Percentiles rank a stretch among this genome's conserved stretches.
Conservation (phyloP, 441 rosid species). For the Brassica balearica region DNA sequence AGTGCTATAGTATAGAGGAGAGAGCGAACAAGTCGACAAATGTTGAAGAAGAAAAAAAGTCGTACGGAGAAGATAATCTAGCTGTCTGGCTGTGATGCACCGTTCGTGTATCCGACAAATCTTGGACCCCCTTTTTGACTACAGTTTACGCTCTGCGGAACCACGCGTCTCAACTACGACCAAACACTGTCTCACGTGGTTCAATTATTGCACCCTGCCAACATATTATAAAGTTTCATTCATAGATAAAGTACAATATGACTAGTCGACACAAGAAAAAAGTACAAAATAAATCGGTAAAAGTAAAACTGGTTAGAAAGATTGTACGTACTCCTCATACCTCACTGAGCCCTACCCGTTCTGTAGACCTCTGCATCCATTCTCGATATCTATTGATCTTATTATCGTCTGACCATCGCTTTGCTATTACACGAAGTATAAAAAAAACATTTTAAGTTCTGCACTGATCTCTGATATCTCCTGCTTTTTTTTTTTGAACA, state of each 20-base stretch:
- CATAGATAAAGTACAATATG: constrained; percentile 23
- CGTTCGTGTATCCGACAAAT: constrained; percentile 28
- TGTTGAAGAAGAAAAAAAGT: constrained; percentile 17
- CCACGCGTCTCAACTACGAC: constrained; percentile 26
- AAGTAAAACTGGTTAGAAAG: background rate
- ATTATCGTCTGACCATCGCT: background rate
- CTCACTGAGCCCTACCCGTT: background rate
- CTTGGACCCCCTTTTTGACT: constrained; percentile 34
- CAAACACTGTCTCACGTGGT: constrained; percentile 41
- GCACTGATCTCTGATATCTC: background rate
- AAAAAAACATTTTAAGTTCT: background rate
- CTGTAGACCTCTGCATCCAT: background rate
- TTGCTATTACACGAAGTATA: background rate
- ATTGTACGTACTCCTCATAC: background rate
- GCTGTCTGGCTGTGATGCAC: constrained; percentile 35
- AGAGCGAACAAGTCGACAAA: constrained; percentile 31
- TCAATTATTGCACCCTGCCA: constrained; percentile 37
- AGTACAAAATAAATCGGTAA: constrained; percentile 8
- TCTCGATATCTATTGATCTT: background rate
- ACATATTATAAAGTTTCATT: constrained; percentile 18
- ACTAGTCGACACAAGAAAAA: constrained; percentile 20
- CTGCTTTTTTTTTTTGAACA: background rate
- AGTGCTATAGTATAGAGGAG: background rate
- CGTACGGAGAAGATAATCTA: constrained; percentile 33
- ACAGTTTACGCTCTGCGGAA: constrained; percentile 14